These are phyloP conservation scores for Diplocarpon mali DNA, from an alignment of 2,329 filamentous ascomycete species.

Conservation along the genomic window DNA sequence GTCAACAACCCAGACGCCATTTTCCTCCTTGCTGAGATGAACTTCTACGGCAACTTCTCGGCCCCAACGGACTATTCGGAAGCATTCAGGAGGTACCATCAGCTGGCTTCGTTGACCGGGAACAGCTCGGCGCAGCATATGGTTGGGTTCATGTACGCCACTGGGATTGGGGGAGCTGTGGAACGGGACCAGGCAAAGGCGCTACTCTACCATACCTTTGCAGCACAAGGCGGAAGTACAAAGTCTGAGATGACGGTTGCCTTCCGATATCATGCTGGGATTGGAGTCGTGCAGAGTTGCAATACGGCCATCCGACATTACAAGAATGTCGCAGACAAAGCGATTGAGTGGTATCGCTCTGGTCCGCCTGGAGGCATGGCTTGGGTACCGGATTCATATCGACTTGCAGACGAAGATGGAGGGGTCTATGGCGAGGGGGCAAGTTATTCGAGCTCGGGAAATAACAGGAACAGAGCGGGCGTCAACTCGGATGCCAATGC, in stretches of 20 bases:
- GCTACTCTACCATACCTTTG: slow-evolving; percentile 88
- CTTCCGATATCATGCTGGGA: slow-evolving; percentile 74
- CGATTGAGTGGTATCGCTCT: slow-evolving; percentile 74
- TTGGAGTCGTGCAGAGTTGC: slow-evolving; percentile 77
- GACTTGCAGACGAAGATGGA: slow-evolving; percentile 80
- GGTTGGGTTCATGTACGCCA: slow-evolving; percentile 92
- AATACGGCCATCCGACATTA: slow-evolving; percentile 81
- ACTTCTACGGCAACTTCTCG: slow-evolving; percentile 91
- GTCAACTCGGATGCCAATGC: slow-evolving; percentile 72
- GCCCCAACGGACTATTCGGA: slow-evolving; percentile 70
- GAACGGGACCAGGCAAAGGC: slow-evolving; percentile 83
- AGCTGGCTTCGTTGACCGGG: slow-evolving; percentile 63
- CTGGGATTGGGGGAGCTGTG: slow-evolving; percentile 73
- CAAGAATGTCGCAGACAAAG: slow-evolving; percentile 87
- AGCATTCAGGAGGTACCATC: slow-evolving; percentile 72
- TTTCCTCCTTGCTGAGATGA: slow-evolving; percentile 83
- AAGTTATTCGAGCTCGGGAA: slow-evolving; percentile 77
- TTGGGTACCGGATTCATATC: slow-evolving; percentile 67
- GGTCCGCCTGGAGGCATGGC: slow-evolving; percentile 81
- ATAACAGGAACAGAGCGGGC: slow-evolving; percentile 64
- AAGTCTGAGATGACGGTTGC: slow-evolving; percentile 89
- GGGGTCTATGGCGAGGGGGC: slow-evolving; percentile 94
- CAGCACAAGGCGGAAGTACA: slow-evolving; percentile 71
- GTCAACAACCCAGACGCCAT: slow-evolving; percentile 65
- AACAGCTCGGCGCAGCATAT: slow-evolving; percentile 94